A percentile compares a stretch with the other conserved stretches of the same genome.
Evolutionary conservation across 495 filamentous ascomycete species (phyloP).

Genomic region (Xylaria palmicola): DNA sequence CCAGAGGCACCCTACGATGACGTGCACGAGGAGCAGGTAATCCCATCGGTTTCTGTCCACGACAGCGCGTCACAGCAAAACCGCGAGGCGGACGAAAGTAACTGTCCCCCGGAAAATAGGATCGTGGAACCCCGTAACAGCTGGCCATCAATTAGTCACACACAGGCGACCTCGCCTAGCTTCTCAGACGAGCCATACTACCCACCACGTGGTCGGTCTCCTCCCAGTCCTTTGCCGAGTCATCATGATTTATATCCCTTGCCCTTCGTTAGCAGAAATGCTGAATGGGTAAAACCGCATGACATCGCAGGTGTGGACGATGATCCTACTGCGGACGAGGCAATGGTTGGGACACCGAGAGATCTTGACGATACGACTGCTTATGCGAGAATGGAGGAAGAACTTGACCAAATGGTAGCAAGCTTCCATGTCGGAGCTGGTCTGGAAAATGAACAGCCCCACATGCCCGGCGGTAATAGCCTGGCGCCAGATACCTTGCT

Average conservation of each 20-base stretch:
- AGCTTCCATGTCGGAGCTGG: neutral
- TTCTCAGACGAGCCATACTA: conserved; percentile 37
- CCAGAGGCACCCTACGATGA: conserved; percentile 33
- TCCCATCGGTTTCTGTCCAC: conserved; percentile 33
- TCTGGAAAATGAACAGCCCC: conserved; percentile 19
- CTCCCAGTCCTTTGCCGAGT: conserved; percentile 43
- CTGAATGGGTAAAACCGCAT: conserved; percentile 27
- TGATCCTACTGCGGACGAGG: conserved; percentile 18
- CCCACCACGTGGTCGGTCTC: conserved; percentile 44
- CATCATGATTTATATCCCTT: conserved; percentile 33
- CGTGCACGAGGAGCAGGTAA: conserved; percentile 20
- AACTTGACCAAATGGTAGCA: conserved; percentile 23
- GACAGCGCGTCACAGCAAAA: conserved; percentile 32
- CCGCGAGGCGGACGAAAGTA: conserved; percentile 29
- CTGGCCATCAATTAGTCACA: conserved; percentile 32
- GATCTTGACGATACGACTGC: conserved; percentile 14
- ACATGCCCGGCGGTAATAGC: conserved; percentile 20
- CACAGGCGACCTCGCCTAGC: conserved; percentile 23
- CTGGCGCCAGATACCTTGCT: conserved; percentile 16
- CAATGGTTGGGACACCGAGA: conserved; percentile 21
- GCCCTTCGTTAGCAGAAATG: conserved; percentile 17
- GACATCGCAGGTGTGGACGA: conserved; percentile 21
- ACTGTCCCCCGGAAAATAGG: conserved; percentile 28
- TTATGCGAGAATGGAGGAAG: conserved; percentile 18
- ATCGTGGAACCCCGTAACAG: conserved; percentile 31